Evolutionary conservation across 805 yeast genomes (phyloP), one percentile per base, ranked within the genome.

Genomic region (Ogataea methylovora): DNA sequence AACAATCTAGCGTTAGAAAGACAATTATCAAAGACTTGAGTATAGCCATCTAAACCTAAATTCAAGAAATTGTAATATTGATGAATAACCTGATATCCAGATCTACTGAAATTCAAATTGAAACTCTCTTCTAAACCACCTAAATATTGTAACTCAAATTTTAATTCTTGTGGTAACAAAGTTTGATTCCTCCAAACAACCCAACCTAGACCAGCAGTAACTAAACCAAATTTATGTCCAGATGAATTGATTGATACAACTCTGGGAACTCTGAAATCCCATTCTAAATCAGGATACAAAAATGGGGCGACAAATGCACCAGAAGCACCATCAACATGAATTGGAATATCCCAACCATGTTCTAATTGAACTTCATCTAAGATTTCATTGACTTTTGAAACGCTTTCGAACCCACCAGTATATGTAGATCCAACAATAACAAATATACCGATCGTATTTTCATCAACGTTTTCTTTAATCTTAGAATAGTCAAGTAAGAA

Each of bases 151-250:
- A 87, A 67, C 44, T 82, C 79, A 61, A 87, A 87, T 48, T 80
- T 71, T 42, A 87, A 67, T 41, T 74, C 76, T 38, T 76, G 67
- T 17, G 96, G 92, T 42, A 87, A 66, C 50, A 68, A 70, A 27
- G 61, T 45, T 28, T 67, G 64, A 52, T 77, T 76, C 54, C 79
- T 76, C 86, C 94, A 88, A 35, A 87, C 60, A 41, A 87, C 76
- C 95, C 95, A 87, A 35, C 97, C 97, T 34, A 84, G 69, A 28
- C 97, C 97, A 9, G 90, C 94, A 18, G 94, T 76, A 21, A 88
- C 82, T 32, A 87, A 65, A 24, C 97, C 97, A 60, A 84, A 87
- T 61, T 87, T 87, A 63, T 87, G 97, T 39, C 96, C 95, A 2
- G 94, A 83, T 9, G 94, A 74, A 63, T 86, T 88, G 61, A 87